Conservation (phyloP, 2,329 filamentous ascomycete species). For the Nothopassalora personata region DNA sequence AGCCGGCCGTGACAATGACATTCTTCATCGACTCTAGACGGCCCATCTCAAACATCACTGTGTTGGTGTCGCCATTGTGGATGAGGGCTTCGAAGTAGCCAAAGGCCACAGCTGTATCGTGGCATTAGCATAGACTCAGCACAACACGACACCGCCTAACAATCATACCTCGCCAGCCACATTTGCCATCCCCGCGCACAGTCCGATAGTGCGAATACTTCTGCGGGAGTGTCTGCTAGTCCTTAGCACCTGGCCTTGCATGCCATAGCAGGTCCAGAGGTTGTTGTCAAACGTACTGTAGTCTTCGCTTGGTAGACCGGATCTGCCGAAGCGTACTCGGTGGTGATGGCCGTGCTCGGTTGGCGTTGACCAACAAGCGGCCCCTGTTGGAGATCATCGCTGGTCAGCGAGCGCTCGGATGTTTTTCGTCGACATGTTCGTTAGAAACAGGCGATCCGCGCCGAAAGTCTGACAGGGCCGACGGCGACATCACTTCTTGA, state of each 20-base stretch:
- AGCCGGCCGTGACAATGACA: conserved; percentile 64
- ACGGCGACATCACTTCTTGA: conserved; percentile 11
- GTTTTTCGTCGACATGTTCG: conserved; percentile 7
- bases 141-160: conserved; percentile 2
- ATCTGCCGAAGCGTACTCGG: conserved; percentile 86
- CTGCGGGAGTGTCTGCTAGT: conserved; percentile 64
- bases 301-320: conserved; percentile 82
- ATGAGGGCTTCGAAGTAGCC: conserved; percentile 86
- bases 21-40: conserved; percentile 68
- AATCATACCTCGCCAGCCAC: conserved; percentile 87
- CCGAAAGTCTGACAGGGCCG: conserved; percentile 21
- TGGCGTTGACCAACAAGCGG: conserved; percentile 75
- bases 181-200: conserved; percentile 88
- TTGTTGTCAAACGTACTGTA: conserved; percentile 52
- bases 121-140: conserved; percentile 24
- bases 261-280: conserved; percentile 3
- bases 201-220: conserved; percentile 84
- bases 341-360: conserved; percentile 69
- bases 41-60: conserved; percentile 64
- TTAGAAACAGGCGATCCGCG: conserved; percentile 14
- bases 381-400: conserved; percentile 53
- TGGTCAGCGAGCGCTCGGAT: conserved; percentile 21
- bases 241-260: conserved; percentile 3
- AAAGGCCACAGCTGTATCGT: conserved; percentile 72
- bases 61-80: conserved; percentile 57